phyloP scores from a whole-genome alignment of 306 rosid genomes.

The Pterocarpus macrocarpus region DNA sequence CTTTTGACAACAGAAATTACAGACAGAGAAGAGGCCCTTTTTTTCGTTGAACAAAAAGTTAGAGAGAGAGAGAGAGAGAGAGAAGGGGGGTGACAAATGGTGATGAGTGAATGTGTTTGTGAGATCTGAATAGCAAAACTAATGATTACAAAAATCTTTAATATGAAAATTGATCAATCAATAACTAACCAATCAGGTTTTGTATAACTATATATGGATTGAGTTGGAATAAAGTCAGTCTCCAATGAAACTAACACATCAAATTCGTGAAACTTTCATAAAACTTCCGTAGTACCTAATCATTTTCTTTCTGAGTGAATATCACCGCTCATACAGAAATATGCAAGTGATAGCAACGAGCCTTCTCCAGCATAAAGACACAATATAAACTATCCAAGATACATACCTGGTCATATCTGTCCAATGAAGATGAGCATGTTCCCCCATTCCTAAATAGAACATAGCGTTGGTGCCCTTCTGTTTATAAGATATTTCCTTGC shows the following conservation, averaged over 20 bases:
- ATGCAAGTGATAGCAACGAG: background rate
- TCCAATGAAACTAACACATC: background rate
- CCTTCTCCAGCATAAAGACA: background rate
- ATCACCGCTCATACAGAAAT: background rate
- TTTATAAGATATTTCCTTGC: slow-evolving; percentile 78
- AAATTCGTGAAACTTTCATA: background rate
- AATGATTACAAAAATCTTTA: background rate
- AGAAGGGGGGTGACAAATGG: no score
- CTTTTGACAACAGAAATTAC: background rate
- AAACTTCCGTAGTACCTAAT: background rate
- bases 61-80: background rate
- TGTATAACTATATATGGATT: no score
- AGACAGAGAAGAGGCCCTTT: background rate
- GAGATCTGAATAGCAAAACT: background rate
- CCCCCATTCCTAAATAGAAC: slow-evolving; percentile 67
- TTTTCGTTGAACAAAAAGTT: background rate
- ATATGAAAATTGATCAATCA: no score
- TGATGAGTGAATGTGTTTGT: no score
- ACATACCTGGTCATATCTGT: slow-evolving; percentile 77
- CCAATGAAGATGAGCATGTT: slow-evolving; percentile 96
- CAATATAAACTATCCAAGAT: slow-evolving; percentile 13
- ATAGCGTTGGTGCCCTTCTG: slow-evolving; percentile 83
- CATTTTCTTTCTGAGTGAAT: background rate
- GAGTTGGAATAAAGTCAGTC: background rate
- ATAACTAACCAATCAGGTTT: background rate